Conservation (phyloP, 1,284 basidiomycete species). For the Ganoderma lingzhi region DNA sequence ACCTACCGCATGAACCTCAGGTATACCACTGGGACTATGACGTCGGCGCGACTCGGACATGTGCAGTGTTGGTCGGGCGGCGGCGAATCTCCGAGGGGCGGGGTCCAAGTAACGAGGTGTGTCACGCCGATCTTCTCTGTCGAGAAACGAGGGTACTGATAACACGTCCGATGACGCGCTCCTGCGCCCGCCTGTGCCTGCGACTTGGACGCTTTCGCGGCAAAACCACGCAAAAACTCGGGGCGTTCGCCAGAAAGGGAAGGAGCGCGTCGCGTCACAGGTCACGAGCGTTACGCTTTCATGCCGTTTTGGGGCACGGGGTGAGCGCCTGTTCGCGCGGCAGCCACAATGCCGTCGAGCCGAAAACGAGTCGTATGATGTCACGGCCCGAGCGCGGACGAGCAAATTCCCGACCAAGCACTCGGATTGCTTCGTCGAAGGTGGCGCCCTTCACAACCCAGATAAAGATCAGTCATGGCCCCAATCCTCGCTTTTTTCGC, state of each 20-base stretch:
- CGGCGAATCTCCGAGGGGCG: conserved; percentile 3
- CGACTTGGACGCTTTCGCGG: background rate
- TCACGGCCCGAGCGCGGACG: conserved; percentile 29
- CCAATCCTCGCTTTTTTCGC: background rate
- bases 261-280: conserved; percentile 26
- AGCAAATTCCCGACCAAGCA: background rate
- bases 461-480: conserved; percentile 33
- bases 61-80: background rate
- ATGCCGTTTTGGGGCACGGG: conserved; percentile 2
- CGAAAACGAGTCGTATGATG: conserved; percentile 30
- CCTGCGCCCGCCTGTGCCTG: background rate
- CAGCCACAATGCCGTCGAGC: conserved; percentile 17
- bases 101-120: conserved; percentile 2
- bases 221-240: conserved; percentile 15
- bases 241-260: conserved; percentile 8
- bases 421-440: conserved; percentile 13
- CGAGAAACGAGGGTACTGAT: conserved; percentile 30
- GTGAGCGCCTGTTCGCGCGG: conserved; percentile 18
- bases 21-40: conserved; percentile 4
- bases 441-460: conserved; percentile 26
- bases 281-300: conserved; percentile 26
- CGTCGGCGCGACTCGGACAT: background rate
- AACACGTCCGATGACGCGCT: conserved; percentile 24
- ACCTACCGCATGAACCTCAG: background rate
- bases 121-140: conserved; percentile 7